These are phyloP conservation scores for Candida multigemmis DNA, from an alignment of 805 yeast genomes.

Conservation along the genomic window DNA sequence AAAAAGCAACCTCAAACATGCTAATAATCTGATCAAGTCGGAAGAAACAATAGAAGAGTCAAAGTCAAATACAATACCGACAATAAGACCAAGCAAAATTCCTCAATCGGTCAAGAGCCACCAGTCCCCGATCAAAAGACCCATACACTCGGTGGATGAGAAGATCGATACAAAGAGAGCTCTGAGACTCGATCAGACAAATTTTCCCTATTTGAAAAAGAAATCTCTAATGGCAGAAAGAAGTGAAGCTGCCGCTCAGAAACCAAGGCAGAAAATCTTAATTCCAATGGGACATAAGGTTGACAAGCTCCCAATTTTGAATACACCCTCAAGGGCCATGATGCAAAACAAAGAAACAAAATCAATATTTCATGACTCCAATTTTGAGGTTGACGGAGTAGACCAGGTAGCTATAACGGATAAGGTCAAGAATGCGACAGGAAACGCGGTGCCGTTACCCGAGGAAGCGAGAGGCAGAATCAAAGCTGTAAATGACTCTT, in stretches of 20 bases:
- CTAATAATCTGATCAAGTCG: not conserved
- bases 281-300: conserved; percentile 15
- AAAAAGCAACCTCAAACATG: conserved; percentile 6
- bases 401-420: too few species aligned
- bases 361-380: too few species aligned
- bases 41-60: not conserved
- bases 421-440: too few species aligned
- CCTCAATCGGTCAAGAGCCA: too few species aligned
- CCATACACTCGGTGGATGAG: conserved; percentile 3
- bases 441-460: too few species aligned
- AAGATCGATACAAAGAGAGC: conserved; percentile 5
- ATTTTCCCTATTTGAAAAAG: conserved; percentile 14
- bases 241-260: conserved; percentile 15
- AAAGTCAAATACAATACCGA: not conserved
- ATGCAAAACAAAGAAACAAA: not conserved
- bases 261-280: conserved; percentile 17
- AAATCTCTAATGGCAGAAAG: conserved; percentile 19
- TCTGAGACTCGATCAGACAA: conserved; percentile 7
- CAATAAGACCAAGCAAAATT: too few species aligned
- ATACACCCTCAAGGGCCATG: not conserved
- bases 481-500: too few species aligned
- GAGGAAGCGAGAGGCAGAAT: too few species aligned
- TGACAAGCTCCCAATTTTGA: conserved; percentile 1
- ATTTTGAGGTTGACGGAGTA: too few species aligned
- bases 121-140: too few species aligned